A percentile compares a stretch with the other conserved stretches of the same genome.
phyloP scores from a whole-genome alignment of 805 yeast species.

The Hagleromyces aurorensis region DNA sequence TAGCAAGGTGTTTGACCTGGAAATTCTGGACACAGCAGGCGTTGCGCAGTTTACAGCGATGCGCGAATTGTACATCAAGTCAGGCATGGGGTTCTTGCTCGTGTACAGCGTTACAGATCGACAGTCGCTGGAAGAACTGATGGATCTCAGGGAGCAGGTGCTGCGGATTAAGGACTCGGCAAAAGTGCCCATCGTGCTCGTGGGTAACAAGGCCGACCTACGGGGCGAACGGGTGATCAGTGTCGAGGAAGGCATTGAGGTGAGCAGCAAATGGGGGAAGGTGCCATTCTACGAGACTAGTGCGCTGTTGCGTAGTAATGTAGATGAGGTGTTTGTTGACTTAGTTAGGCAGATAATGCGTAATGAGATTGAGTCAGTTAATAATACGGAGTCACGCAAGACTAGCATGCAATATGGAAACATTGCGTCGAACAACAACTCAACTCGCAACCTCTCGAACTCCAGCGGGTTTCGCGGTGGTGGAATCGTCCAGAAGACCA shows the following conservation, averaged over 20 bases:
- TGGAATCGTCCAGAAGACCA: no score
- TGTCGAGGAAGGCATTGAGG: conserved; percentile 74
- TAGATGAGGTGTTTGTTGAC: conserved; percentile 84
- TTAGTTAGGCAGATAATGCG: conserved; percentile 75
- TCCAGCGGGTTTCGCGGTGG: no score
- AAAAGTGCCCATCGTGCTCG: conserved; percentile 76
- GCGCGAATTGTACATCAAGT: conserved; percentile 81
- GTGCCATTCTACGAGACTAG: conserved; percentile 91
- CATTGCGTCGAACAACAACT: background rate
- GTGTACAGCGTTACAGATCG: conserved; percentile 80
- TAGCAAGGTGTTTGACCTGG: conserved; percentile 78
- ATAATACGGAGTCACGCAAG: conserved; percentile 1
- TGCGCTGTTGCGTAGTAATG: conserved; percentile 84
- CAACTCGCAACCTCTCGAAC: conserved; percentile 1
- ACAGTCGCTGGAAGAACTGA: conserved; percentile 66
- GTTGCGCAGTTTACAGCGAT: conserved; percentile 93
- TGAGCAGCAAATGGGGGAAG: conserved; percentile 79
- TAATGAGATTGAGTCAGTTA: conserved; percentile 26
- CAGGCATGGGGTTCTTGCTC: conserved; percentile 83
- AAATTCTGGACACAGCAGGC: conserved; percentile 88
- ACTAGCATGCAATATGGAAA: background rate
- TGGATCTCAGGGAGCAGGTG: conserved; percentile 77
- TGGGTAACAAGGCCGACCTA: conserved; percentile 88
- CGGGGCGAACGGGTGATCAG: conserved; percentile 64
- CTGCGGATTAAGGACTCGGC: conserved; percentile 70